Base-by-base conservation (phyloP, 2,329 filamentous ascomycete species). In the Ampelomyces quisqualis region DNA sequence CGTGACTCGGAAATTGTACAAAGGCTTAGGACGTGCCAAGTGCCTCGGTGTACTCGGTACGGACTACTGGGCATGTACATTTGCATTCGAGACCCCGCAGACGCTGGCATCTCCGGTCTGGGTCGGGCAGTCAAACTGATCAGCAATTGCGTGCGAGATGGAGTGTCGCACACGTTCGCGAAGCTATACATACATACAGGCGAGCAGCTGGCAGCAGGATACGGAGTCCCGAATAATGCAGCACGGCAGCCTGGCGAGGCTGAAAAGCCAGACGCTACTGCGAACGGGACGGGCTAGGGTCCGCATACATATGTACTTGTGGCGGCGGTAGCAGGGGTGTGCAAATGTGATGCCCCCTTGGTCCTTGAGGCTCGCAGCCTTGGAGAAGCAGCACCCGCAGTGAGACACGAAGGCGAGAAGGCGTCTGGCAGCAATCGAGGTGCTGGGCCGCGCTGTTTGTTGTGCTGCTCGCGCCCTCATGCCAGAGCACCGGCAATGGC, bases 1-100 rank as follows among this genome's bases (percentile, higher is more conserved):
- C 51, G 51, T 53, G 53, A 55, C 9, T 45, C 54, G 55, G 55
- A 58, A 43, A 58, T 57, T 50, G 49, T 47, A 38, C 40, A 31
- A 26, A 37, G 31, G n/a, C 22, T 21, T 17, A 33, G 36, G 26
- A 34, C 31, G 28, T 35, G 37, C 24, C 38, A 40, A 21, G 26
- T 26, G 43, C 34, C 26, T 13, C 23, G 23, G 10, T 26, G n/a
- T n/a, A n/a, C n/a, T n/a, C n/a, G n/a, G n/a, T n/a, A n/a, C n/a
- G n/a, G n/a, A n/a, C n/a, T n/a, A n/a, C n/a, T n/a, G n/a, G n/a
- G n/a, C n/a, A n/a, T n/a, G n/a, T n/a, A n/a, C n/a, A n/a, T n/a
- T n/a, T n/a, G n/a, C n/a, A n/a, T n/a, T n/a, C 11, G 11, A 19
- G 19, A 14, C 31, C 31, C 24, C 4, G 17, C 22, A 14, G 34